Evolutionary conservation across 805 yeast genomes (phyloP), one percentile per base, ranked within the genome.

Genomic region (Pichia occidentalis): DNA sequence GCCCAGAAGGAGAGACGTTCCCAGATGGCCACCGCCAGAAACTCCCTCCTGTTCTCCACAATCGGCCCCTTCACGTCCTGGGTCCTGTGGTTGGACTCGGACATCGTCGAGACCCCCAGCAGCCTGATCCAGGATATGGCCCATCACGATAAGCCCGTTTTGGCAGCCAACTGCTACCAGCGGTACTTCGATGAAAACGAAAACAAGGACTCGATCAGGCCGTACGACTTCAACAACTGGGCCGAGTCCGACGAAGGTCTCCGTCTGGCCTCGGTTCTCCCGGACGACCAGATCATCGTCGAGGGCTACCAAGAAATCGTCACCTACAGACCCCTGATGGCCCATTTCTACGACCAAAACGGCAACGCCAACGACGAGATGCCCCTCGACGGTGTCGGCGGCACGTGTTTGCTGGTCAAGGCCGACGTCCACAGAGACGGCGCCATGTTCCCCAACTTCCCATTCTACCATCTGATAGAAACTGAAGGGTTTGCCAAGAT

Each of bases 371-470:
- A 71, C 47, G 71, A 78, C 4, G 90, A 80, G 55, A 81, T 92
- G 84, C 75, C 74, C 32, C 70, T 92, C 43, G 97, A 92, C 59
- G 98, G 99, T 58, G 97, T 92, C 41, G 98, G 98, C 37, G 97
- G 97, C 46, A 95, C 97, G 17, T 95, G 97, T 29, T 79, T 95
- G 23, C 60, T 92, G 63, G 99, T 92, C 22, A 86, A 90, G 57
- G 95, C 97, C 9, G 97, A 88, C 50, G 99, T 92, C 37, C 99
- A 92, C 63, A 74, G 98, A 59, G 98, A 92, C 60, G 99, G 99
- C 36, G 97, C 97, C 39, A 90, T 92, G 97, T 92, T 92, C 75
- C 98, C 99, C 13, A 85, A 94, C 34, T 92, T 92, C 75, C 92
- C 98, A 43, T 92, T 92, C 69, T 88, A 90, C 60, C 95, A 92